phyloP scores from a whole-genome alignment of 345 rosid genomes.

The Eucalyptus cloeziana region DNA sequence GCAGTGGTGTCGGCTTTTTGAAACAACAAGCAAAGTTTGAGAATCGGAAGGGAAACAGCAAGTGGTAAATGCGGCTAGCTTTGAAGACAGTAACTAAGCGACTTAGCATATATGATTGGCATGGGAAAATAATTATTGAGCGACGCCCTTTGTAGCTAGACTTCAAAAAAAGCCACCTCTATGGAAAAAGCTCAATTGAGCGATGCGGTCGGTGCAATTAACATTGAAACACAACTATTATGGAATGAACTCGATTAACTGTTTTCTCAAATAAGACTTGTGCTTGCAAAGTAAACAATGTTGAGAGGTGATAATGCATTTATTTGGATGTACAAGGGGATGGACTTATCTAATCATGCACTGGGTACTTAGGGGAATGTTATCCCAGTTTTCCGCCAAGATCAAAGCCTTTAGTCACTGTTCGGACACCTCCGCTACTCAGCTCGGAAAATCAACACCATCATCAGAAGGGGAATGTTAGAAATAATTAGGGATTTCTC shows the following conservation, averaged over 20 bases:
- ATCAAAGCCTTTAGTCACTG: too few relatives aligned
- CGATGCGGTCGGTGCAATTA: background rate
- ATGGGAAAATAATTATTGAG: background rate
- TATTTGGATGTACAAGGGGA: too few relatives aligned
- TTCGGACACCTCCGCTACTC: too few relatives aligned
- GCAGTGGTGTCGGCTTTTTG: background rate
- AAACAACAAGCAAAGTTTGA: background rate
- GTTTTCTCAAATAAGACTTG: slow-evolving; percentile 14
- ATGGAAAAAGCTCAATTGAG: background rate
- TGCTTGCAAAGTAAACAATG: background rate
- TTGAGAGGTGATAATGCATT: background rate
- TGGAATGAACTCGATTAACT: slow-evolving; percentile 4
- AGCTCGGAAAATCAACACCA: too few relatives aligned
- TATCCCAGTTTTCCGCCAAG: too few relatives aligned
- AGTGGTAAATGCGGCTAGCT: background rate
- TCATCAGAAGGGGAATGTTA: too few relatives aligned
- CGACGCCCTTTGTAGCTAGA: fast-evolving
- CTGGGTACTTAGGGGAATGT: too few relatives aligned
- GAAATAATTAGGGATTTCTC: too few relatives aligned
- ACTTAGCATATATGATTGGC: background rate
- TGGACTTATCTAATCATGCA: too few relatives aligned
- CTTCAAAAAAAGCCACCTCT: background rate
- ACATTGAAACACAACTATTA: background rate
- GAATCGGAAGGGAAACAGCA: background rate
- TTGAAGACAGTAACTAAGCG: background rate